Evolutionary conservation across 2,329 filamentous ascomycete species (phyloP).

Genomic region (Falciphora oryzae): DNA sequence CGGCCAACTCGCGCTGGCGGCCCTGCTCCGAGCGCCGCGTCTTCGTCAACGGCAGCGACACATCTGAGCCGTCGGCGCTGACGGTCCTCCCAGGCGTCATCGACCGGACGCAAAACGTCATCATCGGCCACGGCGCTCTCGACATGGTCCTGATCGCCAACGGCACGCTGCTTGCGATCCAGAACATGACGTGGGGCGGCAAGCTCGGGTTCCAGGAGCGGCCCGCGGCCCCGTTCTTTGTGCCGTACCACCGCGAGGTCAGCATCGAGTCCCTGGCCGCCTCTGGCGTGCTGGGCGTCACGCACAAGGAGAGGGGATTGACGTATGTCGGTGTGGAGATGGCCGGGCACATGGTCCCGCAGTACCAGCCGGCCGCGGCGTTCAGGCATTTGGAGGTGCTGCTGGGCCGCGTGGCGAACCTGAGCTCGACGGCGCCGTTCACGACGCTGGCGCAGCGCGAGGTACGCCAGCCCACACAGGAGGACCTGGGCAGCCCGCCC

Average conservation of each 20-base stretch:
- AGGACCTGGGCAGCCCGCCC: constrained; percentile 5
- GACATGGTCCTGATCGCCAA: constrained; percentile 64
- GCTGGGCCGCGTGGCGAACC: constrained; percentile 59
- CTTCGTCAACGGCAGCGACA: constrained; percentile 35
- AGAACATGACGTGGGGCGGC: constrained; percentile 75
- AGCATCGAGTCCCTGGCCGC: constrained; percentile 38
- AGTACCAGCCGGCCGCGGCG: constrained; percentile 62
- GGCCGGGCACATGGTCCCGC: constrained; percentile 61
- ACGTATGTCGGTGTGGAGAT: constrained; percentile 60
- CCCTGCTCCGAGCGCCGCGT: constrained; percentile 22
- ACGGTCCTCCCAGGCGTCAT: constrained; percentile 62
- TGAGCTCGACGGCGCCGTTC: constrained; percentile 38
- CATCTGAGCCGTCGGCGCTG: constrained; percentile 23
- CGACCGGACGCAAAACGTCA: constrained; percentile 63
- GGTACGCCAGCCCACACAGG: constrained; percentile 2
- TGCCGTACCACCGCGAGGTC: constrained; percentile 54
- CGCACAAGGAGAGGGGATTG: constrained; percentile 64
- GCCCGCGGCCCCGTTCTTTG: constrained; percentile 60
- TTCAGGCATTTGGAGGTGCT: constrained; percentile 71
- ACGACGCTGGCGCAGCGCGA: constrained; percentile 16
- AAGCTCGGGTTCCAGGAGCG: constrained; percentile 16
- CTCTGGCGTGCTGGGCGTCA: constrained; percentile 59
- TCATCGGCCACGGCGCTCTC: constrained; percentile 66
- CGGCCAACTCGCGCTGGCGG: constrained; percentile 48
- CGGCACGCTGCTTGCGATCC: constrained; percentile 64